phyloP scores from a whole-genome alignment of 345 rosid genomes.

The Carallia brachiata region DNA sequence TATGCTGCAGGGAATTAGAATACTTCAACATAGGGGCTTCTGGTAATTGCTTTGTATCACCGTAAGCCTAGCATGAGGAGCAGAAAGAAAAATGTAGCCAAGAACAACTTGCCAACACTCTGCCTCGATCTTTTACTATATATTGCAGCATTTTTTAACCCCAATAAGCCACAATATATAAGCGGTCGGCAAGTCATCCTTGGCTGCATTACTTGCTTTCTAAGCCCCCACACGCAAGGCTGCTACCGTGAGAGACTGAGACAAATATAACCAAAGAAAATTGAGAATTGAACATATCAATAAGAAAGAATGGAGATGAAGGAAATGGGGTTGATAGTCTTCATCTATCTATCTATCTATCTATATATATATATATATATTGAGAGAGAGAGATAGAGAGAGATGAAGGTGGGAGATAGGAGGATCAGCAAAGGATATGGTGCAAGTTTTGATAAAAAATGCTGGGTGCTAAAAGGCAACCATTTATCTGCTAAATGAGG shows the following conservation, averaged over 20 bases:
- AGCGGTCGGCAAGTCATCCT: conserved; percentile 58
- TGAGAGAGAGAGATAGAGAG: neutral
- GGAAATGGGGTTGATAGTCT: too few relatives aligned
- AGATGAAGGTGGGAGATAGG: conserved; percentile 6
- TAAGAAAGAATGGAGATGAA: too few relatives aligned
- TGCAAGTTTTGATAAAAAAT: conserved; percentile 4
- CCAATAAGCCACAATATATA: neutral
- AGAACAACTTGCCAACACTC: conserved; percentile 40
- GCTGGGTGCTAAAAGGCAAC: neutral
- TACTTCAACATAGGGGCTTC: too few relatives aligned
- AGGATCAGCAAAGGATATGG: neutral
- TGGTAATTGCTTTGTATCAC: conserved; percentile 14
- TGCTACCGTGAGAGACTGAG: conserved; percentile 17
- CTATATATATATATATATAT: neutral
- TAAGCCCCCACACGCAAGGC: conserved; percentile 28
- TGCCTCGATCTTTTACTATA: neutral
- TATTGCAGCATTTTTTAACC: too few relatives aligned
- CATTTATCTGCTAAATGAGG: conserved; percentile 11
- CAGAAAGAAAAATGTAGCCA: conserved; percentile 47
- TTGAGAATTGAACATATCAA: neutral
- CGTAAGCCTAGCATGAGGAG: conserved; percentile 36
- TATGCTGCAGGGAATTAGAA: too few relatives aligned
- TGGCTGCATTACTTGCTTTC: conserved; percentile 41
- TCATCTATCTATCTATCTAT: too few relatives aligned
- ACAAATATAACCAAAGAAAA: neutral